Percentiles rank a stretch among this genome's conserved stretches.
These are phyloP conservation scores for Hura crepitans DNA, from an alignment of 441 rosid genomes.

Conservation along the genomic window DNA sequence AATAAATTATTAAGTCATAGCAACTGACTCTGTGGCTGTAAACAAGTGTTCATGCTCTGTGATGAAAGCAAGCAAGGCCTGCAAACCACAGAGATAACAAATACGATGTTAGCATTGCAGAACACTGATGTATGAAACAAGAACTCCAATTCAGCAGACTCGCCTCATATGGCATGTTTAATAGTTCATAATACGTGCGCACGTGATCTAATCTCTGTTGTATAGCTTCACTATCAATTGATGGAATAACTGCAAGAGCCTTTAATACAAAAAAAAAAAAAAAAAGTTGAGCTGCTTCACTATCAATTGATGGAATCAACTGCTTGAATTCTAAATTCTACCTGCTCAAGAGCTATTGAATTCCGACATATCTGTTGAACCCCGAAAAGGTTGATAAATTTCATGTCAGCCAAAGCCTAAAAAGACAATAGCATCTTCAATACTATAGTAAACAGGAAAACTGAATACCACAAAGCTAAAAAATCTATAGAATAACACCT, in stretches of 20 bases:
- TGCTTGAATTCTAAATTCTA: conserved; percentile 23
- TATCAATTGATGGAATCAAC: too few species aligned
- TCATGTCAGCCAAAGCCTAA: conserved; percentile 86
- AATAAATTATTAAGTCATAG: conserved; percentile 12
- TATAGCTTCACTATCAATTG: conserved; percentile 67
- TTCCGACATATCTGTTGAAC: conserved; percentile 98
- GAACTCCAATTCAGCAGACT: conserved; percentile 23
- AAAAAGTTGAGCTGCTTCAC: not conserved
- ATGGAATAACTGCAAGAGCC: conserved; percentile 92
- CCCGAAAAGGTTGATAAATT: conserved; percentile 87
- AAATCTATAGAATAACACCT: too few species aligned
- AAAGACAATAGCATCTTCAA: conserved; percentile 25
- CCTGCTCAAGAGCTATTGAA: conserved; percentile 96
- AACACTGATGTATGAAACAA: not conserved
- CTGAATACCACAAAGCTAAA: not conserved
- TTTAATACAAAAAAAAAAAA: conserved; percentile 28
- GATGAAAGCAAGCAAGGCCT: conserved; percentile 91
- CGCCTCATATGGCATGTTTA: conserved; percentile 97
- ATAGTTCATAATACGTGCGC: conserved; percentile 81
- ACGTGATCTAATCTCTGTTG: conserved; percentile 77
- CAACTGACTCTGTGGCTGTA: conserved; percentile 65
- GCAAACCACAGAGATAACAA: conserved; percentile 24
- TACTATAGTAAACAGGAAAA: conserved; percentile 11
- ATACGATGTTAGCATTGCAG: conserved; percentile 8
- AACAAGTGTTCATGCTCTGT: conserved; percentile 66